Evolutionary conservation across 2,329 filamentous ascomycete genomes (phyloP), one percentile per base, ranked within the genome.

Genomic region (Arthrobotrys megalospora): DNA sequence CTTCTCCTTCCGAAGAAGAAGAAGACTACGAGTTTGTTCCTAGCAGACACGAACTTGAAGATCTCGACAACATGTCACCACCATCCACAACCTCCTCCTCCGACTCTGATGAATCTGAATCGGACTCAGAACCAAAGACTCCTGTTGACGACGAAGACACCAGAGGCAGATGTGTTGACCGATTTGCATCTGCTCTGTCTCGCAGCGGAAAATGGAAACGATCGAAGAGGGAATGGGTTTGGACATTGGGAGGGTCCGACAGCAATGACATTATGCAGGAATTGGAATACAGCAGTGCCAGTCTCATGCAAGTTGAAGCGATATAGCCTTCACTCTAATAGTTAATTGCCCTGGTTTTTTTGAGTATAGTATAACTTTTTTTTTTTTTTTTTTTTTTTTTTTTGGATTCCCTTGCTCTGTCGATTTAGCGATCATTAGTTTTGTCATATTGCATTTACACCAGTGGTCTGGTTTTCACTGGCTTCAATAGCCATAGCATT

Each of bases 191-290:
- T 34, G 75, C 67, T 41, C 53, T 72, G 10, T 77, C 73, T 21
- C 67, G 75, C 11, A 72, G 75, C 32, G 75, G 75, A n/a, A 78
- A 78, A 41, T 78, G 75, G 75, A 78, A 32, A 32, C 62, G 75
- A 50, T 55, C 75, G 11, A 78, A 78, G 63, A 53, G 75, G n/a
- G 75, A 78, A 60, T 78, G 75, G 75, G 75, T 78, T 32, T 78
- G 75, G 75, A 78, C 75, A 38, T 41, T 78, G 8, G 75, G 75
- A 63, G 75, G 75, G 48, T 67, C 67, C 55, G 75, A 78, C 75
- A 78, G 75, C 75, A 78, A 78, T 52, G 75, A 78, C 38, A 78
- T 78, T 48, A 78, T 78, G 75, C 75, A 78, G 55, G 75, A 78
- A 45, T 64, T 78, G 75, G 75, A 78, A 52, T 78, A 78, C 36